Conservation (phyloP, 208 protist genomes). For the Crithidia brevicula region DNA sequence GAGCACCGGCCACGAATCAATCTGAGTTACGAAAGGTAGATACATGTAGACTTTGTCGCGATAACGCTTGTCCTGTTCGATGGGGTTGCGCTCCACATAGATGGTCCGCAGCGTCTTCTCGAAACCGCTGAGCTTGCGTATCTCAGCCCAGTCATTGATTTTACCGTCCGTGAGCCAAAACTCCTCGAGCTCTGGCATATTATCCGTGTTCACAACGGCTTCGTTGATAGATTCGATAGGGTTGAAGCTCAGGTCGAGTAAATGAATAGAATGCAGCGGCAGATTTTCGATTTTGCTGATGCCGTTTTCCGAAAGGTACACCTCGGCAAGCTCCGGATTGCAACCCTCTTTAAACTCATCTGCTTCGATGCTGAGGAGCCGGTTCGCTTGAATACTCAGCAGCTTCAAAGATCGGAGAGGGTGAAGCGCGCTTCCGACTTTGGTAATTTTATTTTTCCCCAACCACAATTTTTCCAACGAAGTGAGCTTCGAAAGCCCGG, state of each 20-base stretch:
- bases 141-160: conserved; percentile 80
- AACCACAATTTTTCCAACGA: conserved; percentile 88
- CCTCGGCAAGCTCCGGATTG: conserved; percentile 66
- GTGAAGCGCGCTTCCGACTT: conserved; percentile 65
- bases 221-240: conserved; percentile 75
- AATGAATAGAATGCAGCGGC: conserved; percentile 51
- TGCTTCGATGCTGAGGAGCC: conserved; percentile 65
- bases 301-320: conserved; percentile 90
- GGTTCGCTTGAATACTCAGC: conserved; percentile 90
- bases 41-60: conserved; percentile 87
- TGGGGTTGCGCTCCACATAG: conserved; percentile 91
- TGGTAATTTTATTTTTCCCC: conserved; percentile 92
- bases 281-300: conserved; percentile 70
- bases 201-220: conserved; percentile 58
- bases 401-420: conserved; percentile 57
- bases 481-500: conserved; percentile 62
- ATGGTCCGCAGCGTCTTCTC: conserved; percentile 75
- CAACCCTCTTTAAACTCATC: conserved; percentile 63
- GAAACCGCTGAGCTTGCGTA: conserved; percentile 74
- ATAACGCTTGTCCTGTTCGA: conserved; percentile 90
- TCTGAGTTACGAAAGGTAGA: conserved; percentile 85
- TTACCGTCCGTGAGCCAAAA: conserved; percentile 93
- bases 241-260: conserved; percentile 90
- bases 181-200: conserved; percentile 80
- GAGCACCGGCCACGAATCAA: conserved; percentile 89